Percentiles rank a stretch among this genome's conserved stretches.
Conservation (phyloP, 306 rosid genomes). For the Carpinus viminea region DNA sequence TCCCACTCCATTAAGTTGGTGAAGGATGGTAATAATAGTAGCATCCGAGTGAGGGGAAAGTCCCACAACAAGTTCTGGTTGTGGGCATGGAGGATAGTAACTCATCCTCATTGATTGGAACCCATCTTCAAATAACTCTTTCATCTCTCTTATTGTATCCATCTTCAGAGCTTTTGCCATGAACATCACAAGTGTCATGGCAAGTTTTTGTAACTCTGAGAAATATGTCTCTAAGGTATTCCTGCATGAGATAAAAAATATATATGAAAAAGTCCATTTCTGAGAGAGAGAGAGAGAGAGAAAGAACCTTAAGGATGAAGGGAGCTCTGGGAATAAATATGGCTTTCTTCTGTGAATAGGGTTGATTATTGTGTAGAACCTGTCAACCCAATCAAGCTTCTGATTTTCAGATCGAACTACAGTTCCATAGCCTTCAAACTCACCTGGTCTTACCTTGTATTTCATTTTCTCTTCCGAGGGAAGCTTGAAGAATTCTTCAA, state of each 20-base stretch:
- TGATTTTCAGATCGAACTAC: conserved; percentile 44
- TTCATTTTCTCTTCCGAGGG: conserved; percentile 63
- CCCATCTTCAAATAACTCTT: conserved; percentile 52
- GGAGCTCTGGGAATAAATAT: conserved; percentile 56
- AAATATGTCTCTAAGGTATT: conserved; percentile 54
- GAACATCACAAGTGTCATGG: conserved; percentile 40
- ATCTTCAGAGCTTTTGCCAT: conserved; percentile 52
- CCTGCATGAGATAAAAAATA: conserved; percentile 27
- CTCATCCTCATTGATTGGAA: conserved; percentile 68
- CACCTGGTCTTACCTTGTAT: conserved; percentile 50
- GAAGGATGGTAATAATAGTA: conserved; percentile 60
- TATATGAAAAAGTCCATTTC: neutral
- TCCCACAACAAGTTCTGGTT: conserved; percentile 66
- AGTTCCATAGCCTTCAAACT: conserved; percentile 76
- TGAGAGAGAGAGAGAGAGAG: neutral
- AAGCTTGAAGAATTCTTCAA: conserved; percentile 63
- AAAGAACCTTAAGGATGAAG: conserved; percentile 53
- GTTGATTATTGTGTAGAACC: conserved; percentile 53
- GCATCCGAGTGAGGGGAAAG: conserved; percentile 74
- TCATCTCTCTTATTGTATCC: neutral
- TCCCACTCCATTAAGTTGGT: conserved; percentile 66
- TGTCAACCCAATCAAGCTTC: conserved; percentile 84
- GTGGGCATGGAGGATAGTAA: conserved; percentile 78
- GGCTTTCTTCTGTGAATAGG: conserved; percentile 62
- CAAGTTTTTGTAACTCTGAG: conserved; percentile 42